These are phyloP conservation scores for Mrakiaceae sp. DNA, from an alignment of 1,284 basidiomycete genomes.

Conservation along the genomic window DNA sequence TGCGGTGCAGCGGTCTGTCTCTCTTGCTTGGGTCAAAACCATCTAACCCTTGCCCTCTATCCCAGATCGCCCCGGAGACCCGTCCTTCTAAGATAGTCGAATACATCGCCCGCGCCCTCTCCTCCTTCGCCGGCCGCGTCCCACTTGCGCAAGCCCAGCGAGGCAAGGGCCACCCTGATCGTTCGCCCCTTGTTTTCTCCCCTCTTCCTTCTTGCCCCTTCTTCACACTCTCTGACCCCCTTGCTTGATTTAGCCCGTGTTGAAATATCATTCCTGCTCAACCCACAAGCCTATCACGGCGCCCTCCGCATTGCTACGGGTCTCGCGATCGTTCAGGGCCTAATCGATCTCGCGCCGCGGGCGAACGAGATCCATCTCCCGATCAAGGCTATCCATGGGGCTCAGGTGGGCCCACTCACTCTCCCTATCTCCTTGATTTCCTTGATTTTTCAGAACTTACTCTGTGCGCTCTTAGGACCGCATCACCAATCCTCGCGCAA, in stretches of 20 bases:
- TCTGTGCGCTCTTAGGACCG: constrained; percentile 22
- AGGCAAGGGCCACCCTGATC: constrained; percentile 34
- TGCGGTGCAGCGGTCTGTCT: too few species aligned
- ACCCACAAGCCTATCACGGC: constrained; percentile 32
- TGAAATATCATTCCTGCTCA: constrained; percentile 25
- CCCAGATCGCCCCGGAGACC: constrained; percentile 11
- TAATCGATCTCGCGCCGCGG: constrained; percentile 24
- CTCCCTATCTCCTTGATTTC: too few species aligned
- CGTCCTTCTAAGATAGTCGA: constrained; percentile 21
- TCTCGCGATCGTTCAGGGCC: constrained; percentile 27
- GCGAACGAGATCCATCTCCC: constrained; percentile 28
- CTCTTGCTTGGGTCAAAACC: too few species aligned
- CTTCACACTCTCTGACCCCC: background rate
- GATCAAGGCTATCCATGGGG: constrained; percentile 30
- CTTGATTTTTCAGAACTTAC: too few species aligned
- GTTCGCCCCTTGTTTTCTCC: constrained; percentile 15
- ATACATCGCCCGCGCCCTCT: constrained; percentile 23
- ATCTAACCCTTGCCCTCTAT: background rate
- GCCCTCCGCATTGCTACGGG: constrained; percentile 31
- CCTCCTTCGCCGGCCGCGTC: constrained; percentile 28
- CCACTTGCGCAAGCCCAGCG: constrained; percentile 29
- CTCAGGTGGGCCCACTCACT: background rate
- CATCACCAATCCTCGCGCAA: constrained; percentile 28
- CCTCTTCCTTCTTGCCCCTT: background rate
- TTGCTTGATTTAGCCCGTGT: background rate